Conservation (phyloP, 2,329 filamentous ascomycete species). For the Pezicula rhizophila region DNA sequence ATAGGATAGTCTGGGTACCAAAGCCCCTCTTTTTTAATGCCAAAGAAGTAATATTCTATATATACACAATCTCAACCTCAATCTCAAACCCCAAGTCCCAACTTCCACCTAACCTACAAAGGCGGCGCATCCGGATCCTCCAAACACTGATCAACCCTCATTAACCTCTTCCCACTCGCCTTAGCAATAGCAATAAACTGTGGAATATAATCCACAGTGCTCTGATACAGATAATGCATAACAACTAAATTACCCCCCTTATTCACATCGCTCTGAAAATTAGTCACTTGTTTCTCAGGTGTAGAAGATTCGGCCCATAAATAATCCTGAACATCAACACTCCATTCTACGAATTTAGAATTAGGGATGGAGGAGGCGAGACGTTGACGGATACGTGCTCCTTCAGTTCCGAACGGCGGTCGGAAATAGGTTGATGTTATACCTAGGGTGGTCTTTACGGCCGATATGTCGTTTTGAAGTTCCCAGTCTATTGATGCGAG, state of each 20-base stretch:
- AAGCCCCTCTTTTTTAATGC: too few relatives aligned
- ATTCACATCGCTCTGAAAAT: conserved; percentile 56
- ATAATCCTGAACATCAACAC: conserved; percentile 67
- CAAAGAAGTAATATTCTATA: too few relatives aligned
- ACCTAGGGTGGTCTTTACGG: conserved; percentile 33
- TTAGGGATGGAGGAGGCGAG: conserved; percentile 46
- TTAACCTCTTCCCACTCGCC: conserved; percentile 55
- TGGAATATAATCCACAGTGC: conserved; percentile 56
- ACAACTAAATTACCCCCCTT: conserved; percentile 60
- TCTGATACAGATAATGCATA: conserved; percentile 62
- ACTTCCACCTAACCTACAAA: conserved; percentile 9
- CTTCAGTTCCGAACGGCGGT: conserved; percentile 63
- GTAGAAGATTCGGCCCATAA: conserved; percentile 56
- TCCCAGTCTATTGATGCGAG: conserved; percentile 54
- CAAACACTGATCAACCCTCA: conserved; percentile 63
- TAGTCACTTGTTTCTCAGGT: conserved; percentile 60
- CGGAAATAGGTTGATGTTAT: conserved; percentile 53
- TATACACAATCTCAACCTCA: too few relatives aligned
- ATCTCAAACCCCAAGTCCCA: too few relatives aligned
- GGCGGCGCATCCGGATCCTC: conserved; percentile 53
- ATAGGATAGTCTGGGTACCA: too few relatives aligned
- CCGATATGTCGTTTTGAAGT: conserved; percentile 49
- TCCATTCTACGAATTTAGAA: conserved; percentile 60
- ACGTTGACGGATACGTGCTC: conserved; percentile 58
- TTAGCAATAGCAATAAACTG: conserved; percentile 62